A percentile compares a stretch with the other conserved stretches of the same genome.
These are phyloP conservation scores for Paramarasmius palmivorus DNA, from an alignment of 1,284 basidiomycete species.

Conservation along the genomic window DNA sequence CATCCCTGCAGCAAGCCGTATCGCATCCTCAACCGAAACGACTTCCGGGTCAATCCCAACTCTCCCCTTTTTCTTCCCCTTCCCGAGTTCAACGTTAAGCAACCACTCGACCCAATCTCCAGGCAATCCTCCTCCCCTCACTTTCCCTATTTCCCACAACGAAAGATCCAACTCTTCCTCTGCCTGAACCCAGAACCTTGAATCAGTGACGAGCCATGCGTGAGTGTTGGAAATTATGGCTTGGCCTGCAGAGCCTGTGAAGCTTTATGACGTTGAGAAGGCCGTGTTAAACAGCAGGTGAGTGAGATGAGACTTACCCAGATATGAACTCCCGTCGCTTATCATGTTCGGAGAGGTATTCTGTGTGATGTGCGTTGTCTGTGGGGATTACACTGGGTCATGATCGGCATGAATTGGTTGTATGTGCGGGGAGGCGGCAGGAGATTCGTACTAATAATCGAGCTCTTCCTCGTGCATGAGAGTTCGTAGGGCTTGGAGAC, in stretches of 20 bases:
- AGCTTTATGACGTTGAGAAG: conserved; percentile 49
- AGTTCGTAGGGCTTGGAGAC: not conserved
- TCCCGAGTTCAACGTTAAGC: conserved; percentile 48
- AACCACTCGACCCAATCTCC: conserved; percentile 83
- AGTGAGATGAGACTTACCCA: conserved; percentile 67
- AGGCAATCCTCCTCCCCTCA: conserved; percentile 57
- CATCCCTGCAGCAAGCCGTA: conserved; percentile 56
- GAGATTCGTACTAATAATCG: conserved; percentile 5
- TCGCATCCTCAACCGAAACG: conserved; percentile 74
- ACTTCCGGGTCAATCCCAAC: conserved; percentile 91
- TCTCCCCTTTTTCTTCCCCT: conserved; percentile 27
- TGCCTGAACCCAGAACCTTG: conserved; percentile 89
- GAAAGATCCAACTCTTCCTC: conserved; percentile 73
- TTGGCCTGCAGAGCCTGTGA: conserved; percentile 82
- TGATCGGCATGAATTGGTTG: not conserved
- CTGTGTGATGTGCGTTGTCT: conserved; percentile 89
- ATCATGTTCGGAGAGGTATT: conserved; percentile 81
- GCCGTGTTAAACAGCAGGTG: too few relatives aligned
- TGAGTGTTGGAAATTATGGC: conserved; percentile 71
- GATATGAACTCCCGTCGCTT: conserved; percentile 83
- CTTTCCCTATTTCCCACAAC: conserved; percentile 76
- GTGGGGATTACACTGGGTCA: conserved; percentile 65
- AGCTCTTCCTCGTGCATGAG: conserved; percentile 35
- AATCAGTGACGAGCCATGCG: conserved; percentile 82
- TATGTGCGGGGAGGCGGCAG: not conserved